phyloP scores from a whole-genome alignment of 1,284 basidiomycete genomes.

The Cutaneotrichosporon dermatis region DNA sequence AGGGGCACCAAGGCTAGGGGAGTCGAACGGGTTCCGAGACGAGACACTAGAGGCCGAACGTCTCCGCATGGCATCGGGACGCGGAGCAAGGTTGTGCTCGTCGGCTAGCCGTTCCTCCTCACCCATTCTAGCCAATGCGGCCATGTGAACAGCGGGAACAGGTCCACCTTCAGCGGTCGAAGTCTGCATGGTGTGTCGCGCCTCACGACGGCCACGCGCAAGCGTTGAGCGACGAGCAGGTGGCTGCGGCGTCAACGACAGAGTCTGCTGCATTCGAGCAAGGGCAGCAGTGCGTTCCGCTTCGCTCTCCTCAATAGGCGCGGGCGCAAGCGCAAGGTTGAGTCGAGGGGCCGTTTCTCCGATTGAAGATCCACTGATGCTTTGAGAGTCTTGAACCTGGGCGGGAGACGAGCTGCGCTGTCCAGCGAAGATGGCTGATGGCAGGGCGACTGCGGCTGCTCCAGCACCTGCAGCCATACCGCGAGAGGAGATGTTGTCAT shows the following conservation, averaged over 20 bases:
- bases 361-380: background rate
- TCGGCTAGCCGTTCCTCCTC: conserved; percentile 11
- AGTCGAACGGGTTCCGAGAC: conserved; percentile 46
- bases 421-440: conserved; percentile 17
- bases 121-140: conserved; percentile 6
- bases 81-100: background rate
- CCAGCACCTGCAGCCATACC: background rate
- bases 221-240: conserved; percentile 46
- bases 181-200: conserved; percentile 50
- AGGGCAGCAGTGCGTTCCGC: conserved; percentile 52
- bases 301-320: conserved; percentile 51
- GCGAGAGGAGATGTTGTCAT: conserved; percentile 18
- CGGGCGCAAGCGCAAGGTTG: conserved; percentile 47
- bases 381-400: background rate
- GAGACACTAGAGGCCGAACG: conserved; percentile 27
- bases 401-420: conserved; percentile 12
- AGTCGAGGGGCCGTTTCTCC: conserved; percentile 11
- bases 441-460: conserved; percentile 8
- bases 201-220: conserved; percentile 51
- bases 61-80: conserved; percentile 19
- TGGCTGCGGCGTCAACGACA: conserved; percentile 33
- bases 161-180: conserved; percentile 7
- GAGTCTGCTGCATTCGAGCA: conserved; percentile 51
- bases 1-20: conserved; percentile 16
- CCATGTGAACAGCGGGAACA: conserved; percentile 8